Conservation (phyloP, 2,329 filamentous ascomycete genomes). For the Fusarium anthophilum region DNA sequence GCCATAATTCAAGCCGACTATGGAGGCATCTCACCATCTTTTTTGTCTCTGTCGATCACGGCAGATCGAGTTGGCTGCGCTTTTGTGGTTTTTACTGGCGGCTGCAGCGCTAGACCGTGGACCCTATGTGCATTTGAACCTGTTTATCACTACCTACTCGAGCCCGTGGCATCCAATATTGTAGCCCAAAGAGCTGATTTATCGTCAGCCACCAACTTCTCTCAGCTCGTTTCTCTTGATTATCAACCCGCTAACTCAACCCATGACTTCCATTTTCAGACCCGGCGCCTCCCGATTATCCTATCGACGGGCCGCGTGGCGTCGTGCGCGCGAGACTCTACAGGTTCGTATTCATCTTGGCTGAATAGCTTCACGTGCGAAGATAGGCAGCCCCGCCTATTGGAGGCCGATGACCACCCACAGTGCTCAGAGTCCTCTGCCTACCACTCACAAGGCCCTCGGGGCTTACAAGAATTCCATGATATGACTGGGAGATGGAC, state of each 20-base stretch:
- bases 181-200: conserved; percentile 12
- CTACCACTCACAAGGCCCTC: conserved; percentile 33
- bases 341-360: conserved; percentile 31
- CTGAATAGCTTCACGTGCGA: conserved; percentile 39
- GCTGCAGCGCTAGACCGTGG: conserved; percentile 30
- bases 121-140: conserved; percentile 35
- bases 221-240: conserved; percentile 36
- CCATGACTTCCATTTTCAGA: conserved; percentile 42
- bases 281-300: conserved; percentile 24
- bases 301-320: conserved; percentile 38
- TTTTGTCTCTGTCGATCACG: conserved; percentile 13
- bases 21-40: conserved; percentile 10
- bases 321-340: conserved; percentile 31
- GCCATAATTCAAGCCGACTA: neutral
- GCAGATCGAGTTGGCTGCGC: conserved; percentile 1
- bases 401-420: conserved; percentile 41
- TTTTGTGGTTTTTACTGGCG: conserved; percentile 28
- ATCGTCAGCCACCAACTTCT: conserved; percentile 33
- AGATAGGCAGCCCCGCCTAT: conserved; percentile 31
- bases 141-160: conserved; percentile 33
- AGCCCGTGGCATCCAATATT: conserved; percentile 19
- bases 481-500: conserved; percentile 36
- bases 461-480: conserved; percentile 29
- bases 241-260: conserved; percentile 30
- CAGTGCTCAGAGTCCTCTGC: neutral